Base-by-base conservation (phyloP, 306 rosid species). In the Corylus americana region DNA sequence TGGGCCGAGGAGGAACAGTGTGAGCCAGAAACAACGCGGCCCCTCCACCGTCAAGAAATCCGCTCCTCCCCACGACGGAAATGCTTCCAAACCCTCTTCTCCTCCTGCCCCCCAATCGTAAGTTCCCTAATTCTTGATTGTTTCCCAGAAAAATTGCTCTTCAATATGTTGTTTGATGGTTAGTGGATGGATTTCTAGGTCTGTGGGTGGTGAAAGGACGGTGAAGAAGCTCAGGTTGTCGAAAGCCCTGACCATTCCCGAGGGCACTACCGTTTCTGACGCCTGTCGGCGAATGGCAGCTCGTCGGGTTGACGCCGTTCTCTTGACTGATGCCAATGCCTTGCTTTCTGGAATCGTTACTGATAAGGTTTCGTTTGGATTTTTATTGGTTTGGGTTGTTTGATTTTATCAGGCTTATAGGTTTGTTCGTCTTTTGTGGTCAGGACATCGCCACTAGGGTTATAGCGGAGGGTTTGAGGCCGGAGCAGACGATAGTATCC, bases 201-300 rank as follows among this genome's bases (percentile, higher is more conserved):
- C 86, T 81, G 79, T 68, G 47, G 93, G 78, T 55, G 95, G 89
- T 64, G 97, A 92, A 78, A 95, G 97, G 90, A 92, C 98, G 3
- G 98, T 95, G 74, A 92, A 85, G 93, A 95, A 89, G 92, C 98
- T 95, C 63, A 79, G 93, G 75, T 74, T 92, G 72, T 85, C 94
- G 1, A 95, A 91, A 84, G 98, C 98, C 29, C 97, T 92, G 25
- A 95, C 98, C 10, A 95, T 95, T 79, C 91, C 98, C 0, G 98
- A 95, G 71, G 94, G 88, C 74, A 93, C 98, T 3, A 89, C 94
- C n/a, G 94, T 92, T 48, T 95, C 91, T 11, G 98, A 95, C 45
- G 98, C 98, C 3, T 95, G 98, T 61, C 85, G 98, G 27, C 72
- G 98, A 18, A 95, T 95, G 98, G 91, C 98, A 20, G 92, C 97